Evolutionary conservation across 345 rosid species (phyloP), one percentile per base, ranked within the genome.

Genomic region (Citrus medica): DNA sequence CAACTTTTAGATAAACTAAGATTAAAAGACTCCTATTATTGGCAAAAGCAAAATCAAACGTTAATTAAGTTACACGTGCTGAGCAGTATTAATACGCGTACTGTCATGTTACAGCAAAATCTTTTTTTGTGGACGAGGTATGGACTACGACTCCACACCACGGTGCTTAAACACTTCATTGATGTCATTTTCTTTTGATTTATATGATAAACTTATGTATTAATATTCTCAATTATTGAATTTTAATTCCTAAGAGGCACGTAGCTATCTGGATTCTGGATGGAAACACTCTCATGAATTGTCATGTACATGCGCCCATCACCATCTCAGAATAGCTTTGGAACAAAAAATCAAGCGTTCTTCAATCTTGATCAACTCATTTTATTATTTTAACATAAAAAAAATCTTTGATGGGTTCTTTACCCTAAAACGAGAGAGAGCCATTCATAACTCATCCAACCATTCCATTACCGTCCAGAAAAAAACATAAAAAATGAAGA

Each of bases 371-470:
- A 79, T 68, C 30, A 27, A 55, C 7, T 55, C 24, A n/a, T 53
- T 19, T 32, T 24, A 10, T 46, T 33, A 7, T 9, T 64, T 60
- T 55, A 42, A 64, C 37, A 61, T 8, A 37, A 70, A 80, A 53
- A 70, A 80, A 53, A 69, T 9, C 21, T 37, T 19, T 33, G 63
- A 58, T 63, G 38, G 64, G 30, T 59, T 24, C 27, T 24, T 73
- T 37, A 24, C 37, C n/a, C 24, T 38, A 19, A 35, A 25, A 24
- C 5, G 37, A 25, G 35, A 60, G 37, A 25, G 24, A 60, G 68
- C 82, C 81, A 78, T 70, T 58, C 79, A 80, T 69, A 37, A 21
- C 74, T 59, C 81, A 80, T 74, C 86, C 78, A 68, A 55, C 6
- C 27, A 27, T 61, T 69, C 46, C 67, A 69, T 53, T 61, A n/a